Evolutionary conservation across 2,329 filamentous ascomycete species (phyloP).

Genomic region (Aspergillus novoparasiticus): DNA sequence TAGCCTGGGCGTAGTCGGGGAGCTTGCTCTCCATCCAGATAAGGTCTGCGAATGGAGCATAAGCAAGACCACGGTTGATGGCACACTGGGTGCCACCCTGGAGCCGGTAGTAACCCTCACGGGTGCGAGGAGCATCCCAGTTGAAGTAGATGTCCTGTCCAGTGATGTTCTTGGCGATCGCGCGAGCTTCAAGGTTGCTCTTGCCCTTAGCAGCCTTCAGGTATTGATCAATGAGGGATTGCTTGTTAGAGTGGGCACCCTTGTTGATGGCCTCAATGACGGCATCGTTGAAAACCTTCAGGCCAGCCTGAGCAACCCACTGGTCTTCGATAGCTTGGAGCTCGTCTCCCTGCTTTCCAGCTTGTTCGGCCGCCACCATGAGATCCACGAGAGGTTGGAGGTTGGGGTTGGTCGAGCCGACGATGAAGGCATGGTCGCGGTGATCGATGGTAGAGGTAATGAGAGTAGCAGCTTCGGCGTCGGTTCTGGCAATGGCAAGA

Average conservation of each 20-base stretch:
- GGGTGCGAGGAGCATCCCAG: conserved; percentile 90
- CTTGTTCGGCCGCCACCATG: conserved; percentile 81
- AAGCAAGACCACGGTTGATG: conserved; percentile 85
- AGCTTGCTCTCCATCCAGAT: conserved; percentile 99
- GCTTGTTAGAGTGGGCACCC: conserved; percentile 66
- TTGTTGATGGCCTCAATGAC: conserved; percentile 80
- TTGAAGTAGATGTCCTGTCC: conserved; percentile 86
- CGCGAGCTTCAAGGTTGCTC: conserved; percentile 78
- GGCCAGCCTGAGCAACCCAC: conserved; percentile 76
- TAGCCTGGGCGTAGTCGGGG: conserved; percentile 85
- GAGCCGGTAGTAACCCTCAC: conserved; percentile 94
- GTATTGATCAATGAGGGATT: conserved; percentile 68
- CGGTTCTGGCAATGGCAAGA: conserved; percentile 87
- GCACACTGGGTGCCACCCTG: conserved; percentile 89
- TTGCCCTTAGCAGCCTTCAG: conserved; percentile 72
- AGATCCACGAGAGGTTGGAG: conserved; percentile 86
- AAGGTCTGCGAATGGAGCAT: conserved; percentile 89
- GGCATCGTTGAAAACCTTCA: conserved; percentile 89
- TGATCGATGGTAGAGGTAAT: conserved; percentile 96
- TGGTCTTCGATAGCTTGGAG: conserved; percentile 91
- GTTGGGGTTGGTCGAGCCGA: conserved; percentile 82
- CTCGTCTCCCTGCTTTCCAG: conserved; percentile 76
- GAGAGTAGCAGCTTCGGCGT: conserved; percentile 95
- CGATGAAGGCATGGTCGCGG: conserved; percentile 91
- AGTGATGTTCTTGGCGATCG: conserved; percentile 74